Evolutionary conservation across 257 asterid species (phyloP), one percentile per base, ranked within the genome.

Genomic region (Rubia yunnanensis): DNA sequence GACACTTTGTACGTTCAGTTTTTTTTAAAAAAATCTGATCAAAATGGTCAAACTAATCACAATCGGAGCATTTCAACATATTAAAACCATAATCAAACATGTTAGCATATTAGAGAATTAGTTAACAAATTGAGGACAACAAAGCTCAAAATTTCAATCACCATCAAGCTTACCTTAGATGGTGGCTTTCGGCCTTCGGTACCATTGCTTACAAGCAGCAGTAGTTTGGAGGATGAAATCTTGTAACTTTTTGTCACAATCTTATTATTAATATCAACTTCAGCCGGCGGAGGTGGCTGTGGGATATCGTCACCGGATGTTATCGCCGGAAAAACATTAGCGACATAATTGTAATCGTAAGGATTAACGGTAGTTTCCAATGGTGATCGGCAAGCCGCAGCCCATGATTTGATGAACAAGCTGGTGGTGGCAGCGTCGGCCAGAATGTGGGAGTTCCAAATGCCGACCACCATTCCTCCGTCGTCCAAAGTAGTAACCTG

Each of bases 391-490:
- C 50, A 13, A 64, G 20, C 26, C 20, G 3, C 18, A 8, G 75
- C 72, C 79, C 69, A 74, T 64, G 49, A 62, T 0, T 30, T 57
- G 6, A 69, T 34, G 41, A 74, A 56, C 44, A 48, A 34, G 0
- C 6, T 5, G 0, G 31, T 0, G 0, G 68, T 64, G 59, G 46
- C 46, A 20, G 48, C 72, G 17, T 73, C 77, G 22, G 66, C 69
- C 24, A 73, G 9, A 39, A 41, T 32, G 17, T 69, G 74, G 2
- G 78, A 69, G 52, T 69, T 20, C 34, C 60, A 34, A 10, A 61
- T 9, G 7, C 65, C 77, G 0, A 73, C 7, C 39, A 30, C 65
- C 18, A 67, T 41, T 5, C 74, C 70, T 55, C 72, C 78, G 28
- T 66, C 61, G 7, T 55, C 67, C 18, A 74, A 69, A 15, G 11